These are phyloP conservation scores for Apiospora marii DNA, from an alignment of 2,329 filamentous ascomycete species.

Conservation along the genomic window DNA sequence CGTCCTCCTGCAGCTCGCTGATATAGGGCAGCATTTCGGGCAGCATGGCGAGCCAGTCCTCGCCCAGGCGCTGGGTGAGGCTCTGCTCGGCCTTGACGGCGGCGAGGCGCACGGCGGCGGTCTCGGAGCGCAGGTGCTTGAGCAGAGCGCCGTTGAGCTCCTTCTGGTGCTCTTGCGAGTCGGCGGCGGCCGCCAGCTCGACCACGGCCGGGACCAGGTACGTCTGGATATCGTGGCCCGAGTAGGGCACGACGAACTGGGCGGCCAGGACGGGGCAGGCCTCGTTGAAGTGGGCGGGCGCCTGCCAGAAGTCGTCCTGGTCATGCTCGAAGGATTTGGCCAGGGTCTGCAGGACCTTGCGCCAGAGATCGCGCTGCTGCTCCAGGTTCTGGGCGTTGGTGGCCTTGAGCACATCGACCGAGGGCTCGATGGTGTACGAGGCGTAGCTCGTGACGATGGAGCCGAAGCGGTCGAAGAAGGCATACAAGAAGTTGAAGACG, in stretches of 20 bases:
- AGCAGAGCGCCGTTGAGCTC: conserved; percentile 83
- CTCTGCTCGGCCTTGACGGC: conserved; percentile 83
- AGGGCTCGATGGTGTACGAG: conserved; percentile 81
- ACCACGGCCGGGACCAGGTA: conserved; percentile 78
- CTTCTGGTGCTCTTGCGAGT: conserved; percentile 90
- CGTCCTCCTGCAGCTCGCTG: conserved; percentile 94
- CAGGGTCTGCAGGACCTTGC: conserved; percentile 74
- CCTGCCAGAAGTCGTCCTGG: conserved; percentile 96
- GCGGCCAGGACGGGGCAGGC: conserved; percentile 78
- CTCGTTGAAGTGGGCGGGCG: conserved; percentile 82
- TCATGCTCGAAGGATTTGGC: conserved; percentile 84
- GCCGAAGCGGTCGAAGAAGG: conserved; percentile 87
- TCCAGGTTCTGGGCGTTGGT: conserved; percentile 51
- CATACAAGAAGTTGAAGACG: conserved; percentile 80
- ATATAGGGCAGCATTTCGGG: conserved; percentile 98
- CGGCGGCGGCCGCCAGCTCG: conserved; percentile 80
- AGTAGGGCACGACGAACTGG: conserved; percentile 64
- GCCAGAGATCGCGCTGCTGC: conserved; percentile 69
- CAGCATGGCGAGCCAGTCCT: conserved; percentile 88
- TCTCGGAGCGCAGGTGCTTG: conserved; percentile 77
- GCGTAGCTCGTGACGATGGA: conserved; percentile 95
- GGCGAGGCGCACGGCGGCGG: conserved; percentile 76
- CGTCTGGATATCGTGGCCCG: conserved; percentile 49
- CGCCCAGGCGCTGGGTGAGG: conserved; percentile 81
- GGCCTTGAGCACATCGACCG: conserved; percentile 66